These are phyloP conservation scores for Pisolithus marmoratus DNA, from an alignment of 768 basidiomycete genomes.

Conservation along the genomic window DNA sequence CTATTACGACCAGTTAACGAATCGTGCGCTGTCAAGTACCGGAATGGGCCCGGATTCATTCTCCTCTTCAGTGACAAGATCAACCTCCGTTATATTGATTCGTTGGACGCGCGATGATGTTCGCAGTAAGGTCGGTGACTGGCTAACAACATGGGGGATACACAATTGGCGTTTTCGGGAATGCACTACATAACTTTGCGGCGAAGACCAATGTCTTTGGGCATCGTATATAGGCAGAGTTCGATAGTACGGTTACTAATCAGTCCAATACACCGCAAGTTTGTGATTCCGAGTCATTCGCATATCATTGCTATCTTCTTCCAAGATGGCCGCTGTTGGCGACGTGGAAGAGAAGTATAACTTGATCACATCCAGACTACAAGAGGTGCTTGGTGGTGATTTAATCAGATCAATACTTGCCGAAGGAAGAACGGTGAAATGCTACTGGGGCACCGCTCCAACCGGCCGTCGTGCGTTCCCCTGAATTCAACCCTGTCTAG, in stretches of 20 bases:
- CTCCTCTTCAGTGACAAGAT: conserved; percentile 14
- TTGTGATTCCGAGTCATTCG: no score
- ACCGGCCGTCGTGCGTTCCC: conserved; percentile 82
- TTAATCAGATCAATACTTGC: conserved; percentile 72
- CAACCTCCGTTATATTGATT: conserved; percentile 17
- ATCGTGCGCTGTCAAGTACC: conserved; percentile 5
- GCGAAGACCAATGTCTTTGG: conserved; percentile 18
- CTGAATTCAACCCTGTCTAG: background rate
- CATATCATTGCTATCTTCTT: background rate
- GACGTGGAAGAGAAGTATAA: conserved; percentile 52
- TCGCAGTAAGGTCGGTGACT: conserved; percentile 84
- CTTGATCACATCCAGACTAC: conserved; percentile 78
- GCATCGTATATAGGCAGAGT: background rate
- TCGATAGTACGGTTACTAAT: background rate
- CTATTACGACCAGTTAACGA: conserved; percentile 37
- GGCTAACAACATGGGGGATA: no score
- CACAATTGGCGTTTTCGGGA: no score
- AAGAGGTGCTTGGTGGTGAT: conserved; percentile 86
- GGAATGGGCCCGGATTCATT: conserved; percentile 59
- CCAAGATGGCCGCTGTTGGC: conserved; percentile 26
- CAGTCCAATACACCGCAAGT: no score
- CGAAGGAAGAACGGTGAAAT: conserved; percentile 71
- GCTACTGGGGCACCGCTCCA: conserved; percentile 94
- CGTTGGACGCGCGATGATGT: conserved; percentile 79
- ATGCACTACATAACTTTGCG: conserved; percentile 47